A percentile compares a stretch with the other conserved stretches of the same genome.
Conservation (phyloP, 495 filamentous ascomycete genomes). For the Xylaria cubensis region DNA sequence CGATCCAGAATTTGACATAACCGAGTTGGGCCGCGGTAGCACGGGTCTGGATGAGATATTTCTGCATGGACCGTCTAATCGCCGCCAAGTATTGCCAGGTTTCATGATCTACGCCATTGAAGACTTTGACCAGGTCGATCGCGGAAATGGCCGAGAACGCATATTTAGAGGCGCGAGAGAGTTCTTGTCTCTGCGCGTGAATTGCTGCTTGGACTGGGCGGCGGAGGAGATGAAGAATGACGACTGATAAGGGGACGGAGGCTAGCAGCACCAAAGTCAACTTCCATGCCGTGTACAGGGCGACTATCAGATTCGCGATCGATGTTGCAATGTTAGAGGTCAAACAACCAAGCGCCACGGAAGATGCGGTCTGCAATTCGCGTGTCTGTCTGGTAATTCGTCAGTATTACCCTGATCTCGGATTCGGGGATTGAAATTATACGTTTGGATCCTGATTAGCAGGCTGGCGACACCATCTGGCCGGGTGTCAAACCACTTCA, state of each 20-base stretch:
- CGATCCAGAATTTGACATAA: constrained; percentile 73
- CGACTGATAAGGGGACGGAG: constrained; percentile 70
- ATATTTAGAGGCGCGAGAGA: constrained; percentile 74
- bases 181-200: constrained; percentile 69
- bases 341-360: constrained; percentile 76
- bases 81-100: constrained; percentile 65
- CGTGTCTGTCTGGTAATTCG: constrained; percentile 67
- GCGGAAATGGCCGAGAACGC: constrained; percentile 70
- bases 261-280: constrained; percentile 83
- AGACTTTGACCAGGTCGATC: constrained; percentile 88
- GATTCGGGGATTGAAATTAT: constrained; percentile 35
- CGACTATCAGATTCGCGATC: constrained; percentile 68
- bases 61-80: constrained; percentile 64
- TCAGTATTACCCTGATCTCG: constrained; percentile 23
- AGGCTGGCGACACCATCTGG: constrained; percentile 75
- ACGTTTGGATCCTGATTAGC: constrained; percentile 77
- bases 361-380: constrained; percentile 81
- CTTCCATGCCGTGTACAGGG: constrained; percentile 81
- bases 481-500: constrained; percentile 83
- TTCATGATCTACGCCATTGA: constrained; percentile 79
- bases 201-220: constrained; percentile 68
- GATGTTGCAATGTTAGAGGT: constrained; percentile 67
- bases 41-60: constrained; percentile 72
- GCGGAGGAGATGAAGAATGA: constrained; percentile 65
- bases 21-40: constrained; percentile 73